These are phyloP conservation scores for Huntiella decipiens DNA, from an alignment of 2,329 filamentous ascomycete species.

Conservation along the genomic window DNA sequence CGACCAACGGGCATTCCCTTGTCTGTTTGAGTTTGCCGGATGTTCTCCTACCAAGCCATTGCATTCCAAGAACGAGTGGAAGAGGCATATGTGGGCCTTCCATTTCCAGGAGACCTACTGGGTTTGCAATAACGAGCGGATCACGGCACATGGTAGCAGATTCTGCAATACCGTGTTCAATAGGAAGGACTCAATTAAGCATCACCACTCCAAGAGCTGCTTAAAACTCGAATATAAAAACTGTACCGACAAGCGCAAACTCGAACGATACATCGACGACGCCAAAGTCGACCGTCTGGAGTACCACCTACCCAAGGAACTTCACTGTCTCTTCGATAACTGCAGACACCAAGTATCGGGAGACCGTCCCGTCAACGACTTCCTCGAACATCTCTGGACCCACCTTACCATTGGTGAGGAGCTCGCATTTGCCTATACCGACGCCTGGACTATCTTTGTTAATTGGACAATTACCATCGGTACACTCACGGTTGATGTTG, in stretches of 20 bases:
- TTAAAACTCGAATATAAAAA: neutral
- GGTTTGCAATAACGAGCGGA: conserved; percentile 44
- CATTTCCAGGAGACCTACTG: conserved; percentile 60
- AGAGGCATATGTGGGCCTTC: conserved; percentile 65
- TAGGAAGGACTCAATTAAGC: conserved; percentile 44
- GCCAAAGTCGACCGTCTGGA: too few relatives aligned
- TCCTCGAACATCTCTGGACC: conserved; percentile 73
- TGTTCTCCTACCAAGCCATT: conserved; percentile 46
- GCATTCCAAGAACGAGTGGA: conserved; percentile 83
- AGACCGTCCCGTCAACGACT: conserved; percentile 50
- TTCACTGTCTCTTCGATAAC: conserved; percentile 37
- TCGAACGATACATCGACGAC: conserved; percentile 37
- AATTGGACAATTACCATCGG: neutral
- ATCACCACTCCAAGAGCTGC: neutral
- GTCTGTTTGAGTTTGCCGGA: conserved; percentile 60
- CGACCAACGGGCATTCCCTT: conserved; percentile 19
- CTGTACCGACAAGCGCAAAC: conserved; percentile 27
- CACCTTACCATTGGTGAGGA: conserved; percentile 44
- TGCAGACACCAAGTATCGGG: conserved; percentile 45
- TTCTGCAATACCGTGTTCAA: conserved; percentile 47
- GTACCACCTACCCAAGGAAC: conserved; percentile 34
- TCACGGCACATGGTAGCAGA: neutral
- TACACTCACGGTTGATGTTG: neutral
- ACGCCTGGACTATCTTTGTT: neutral
- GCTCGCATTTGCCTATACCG: neutral